phyloP scores from a whole-genome alignment of 2,329 filamentous ascomycete species.

The Apiospora rasikravindrae region DNA sequence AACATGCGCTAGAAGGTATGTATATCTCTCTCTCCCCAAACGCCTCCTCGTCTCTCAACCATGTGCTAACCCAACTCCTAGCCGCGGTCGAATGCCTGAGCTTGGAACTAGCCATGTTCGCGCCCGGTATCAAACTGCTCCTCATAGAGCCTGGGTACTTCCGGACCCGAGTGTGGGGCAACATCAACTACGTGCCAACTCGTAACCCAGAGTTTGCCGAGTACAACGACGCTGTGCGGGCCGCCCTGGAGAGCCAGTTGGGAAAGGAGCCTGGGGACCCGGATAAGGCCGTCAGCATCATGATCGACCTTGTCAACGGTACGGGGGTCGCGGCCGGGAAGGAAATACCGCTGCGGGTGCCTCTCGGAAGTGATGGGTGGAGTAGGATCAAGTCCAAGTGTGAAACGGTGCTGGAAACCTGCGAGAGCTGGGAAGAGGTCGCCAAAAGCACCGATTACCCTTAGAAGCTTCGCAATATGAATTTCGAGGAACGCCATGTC shows the following conservation, averaged over 20 bases:
- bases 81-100: conserved; percentile 39
- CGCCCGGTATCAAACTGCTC: conserved; percentile 41
- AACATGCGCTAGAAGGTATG: conserved; percentile 20
- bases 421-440: conserved; percentile 55
- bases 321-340: conserved; percentile 42
- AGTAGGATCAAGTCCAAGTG: conserved; percentile 54
- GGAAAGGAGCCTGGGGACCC: conserved; percentile 55
- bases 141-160: conserved; percentile 51
- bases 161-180: conserved; percentile 46
- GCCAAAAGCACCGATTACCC: conserved; percentile 50
- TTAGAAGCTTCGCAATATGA: background rate
- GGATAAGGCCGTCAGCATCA: conserved; percentile 52
- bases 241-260: conserved; percentile 22
- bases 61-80: conserved; percentile 23
- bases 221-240: conserved; percentile 38
- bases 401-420: conserved; percentile 51
- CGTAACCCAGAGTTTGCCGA: conserved; percentile 34
- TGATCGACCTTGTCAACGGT: conserved; percentile 60
- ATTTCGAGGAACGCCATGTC: no score
- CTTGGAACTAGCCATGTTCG: conserved; percentile 39
- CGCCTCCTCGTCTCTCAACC: background rate
- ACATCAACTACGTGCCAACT: conserved; percentile 36
- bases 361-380: conserved; percentile 60
- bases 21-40: background rate
- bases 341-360: conserved; percentile 51